Evolutionary conservation across 2,329 filamentous ascomycete species (phyloP), one percentile per base, ranked within the genome.

Genomic region (Epichloe hybrida): DNA sequence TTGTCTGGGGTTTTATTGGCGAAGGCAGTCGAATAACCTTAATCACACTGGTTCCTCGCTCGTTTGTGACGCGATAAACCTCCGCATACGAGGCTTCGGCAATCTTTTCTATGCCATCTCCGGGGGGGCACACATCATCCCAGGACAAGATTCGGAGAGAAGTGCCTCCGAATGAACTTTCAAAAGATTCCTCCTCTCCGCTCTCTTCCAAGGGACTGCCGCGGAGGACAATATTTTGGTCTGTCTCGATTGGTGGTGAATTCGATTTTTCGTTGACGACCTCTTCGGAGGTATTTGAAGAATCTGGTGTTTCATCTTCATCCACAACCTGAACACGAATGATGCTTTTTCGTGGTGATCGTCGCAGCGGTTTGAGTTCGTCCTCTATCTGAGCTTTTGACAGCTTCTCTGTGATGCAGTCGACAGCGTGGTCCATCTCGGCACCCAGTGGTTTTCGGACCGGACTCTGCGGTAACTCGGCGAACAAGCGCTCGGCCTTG

Each of bases 61-160:
- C 68, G 58, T 81, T 83, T 45, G 69, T 76, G 55, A 83, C 72
- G 9, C 79, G 77, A 57, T 83, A 84, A 9, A 84, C 79, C 60
- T 84, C 80, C 5, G 80, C 79, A 56, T 77, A 84, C 2, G 80
- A 83, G 5, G 80, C 80, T 60, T 84, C 80, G 9, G 80, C 80
- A 48, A 84, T 83, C 64, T 84, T 84, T 42, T 72, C 70, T 46
- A 83, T 78, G 37, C 64, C 63, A 57, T 77, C 73, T 15, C 69
- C 72, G 0, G 69, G 64, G 64, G 75, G 73, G 46, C 79, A 79
- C 34, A 83, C 69, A 49, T 82, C 77, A 34, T 71, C 64, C 80
- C 80, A 84, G 1, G 70, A 69, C 40, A 81, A 63, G 5, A 72
- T 58, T 3, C 72, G 69, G 15, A 77, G 62, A 7, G 58, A 54